A percentile compares a stretch with the other conserved stretches of the same genome.
Evolutionary conservation across 225 moss, liverwort and hornwort species (phyloP).

Genomic region (Rhytidiadelphus loreus): DNA sequence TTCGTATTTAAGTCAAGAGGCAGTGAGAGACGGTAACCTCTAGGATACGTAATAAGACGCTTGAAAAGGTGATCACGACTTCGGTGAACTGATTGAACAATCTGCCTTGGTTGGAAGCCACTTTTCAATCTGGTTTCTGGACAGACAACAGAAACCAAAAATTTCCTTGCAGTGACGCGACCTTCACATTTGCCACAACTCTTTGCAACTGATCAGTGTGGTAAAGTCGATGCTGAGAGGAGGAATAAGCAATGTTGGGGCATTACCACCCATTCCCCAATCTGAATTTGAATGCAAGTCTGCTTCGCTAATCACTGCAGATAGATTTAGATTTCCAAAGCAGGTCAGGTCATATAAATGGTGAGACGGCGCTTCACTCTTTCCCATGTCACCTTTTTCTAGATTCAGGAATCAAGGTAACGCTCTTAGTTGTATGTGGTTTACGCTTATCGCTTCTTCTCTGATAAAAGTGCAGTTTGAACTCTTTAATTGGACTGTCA

Average conservation of each 20-base stretch:
- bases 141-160: background rate
- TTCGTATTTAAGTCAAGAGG: background rate
- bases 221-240: background rate
- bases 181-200: background rate
- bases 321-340: background rate
- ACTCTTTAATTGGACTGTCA: background rate
- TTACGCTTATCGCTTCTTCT: background rate
- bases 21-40: background rate
- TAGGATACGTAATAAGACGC: background rate
- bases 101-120: background rate
- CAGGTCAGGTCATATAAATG: background rate
- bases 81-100: background rate
- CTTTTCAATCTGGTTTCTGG: background rate
- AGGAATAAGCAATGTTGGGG: background rate
- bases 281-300: background rate
- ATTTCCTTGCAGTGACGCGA: background rate
- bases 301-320: background rate
- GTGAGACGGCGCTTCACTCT: background rate
- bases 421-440: background rate
- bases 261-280: background rate
- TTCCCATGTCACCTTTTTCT: background rate
- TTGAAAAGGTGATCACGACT: background rate
- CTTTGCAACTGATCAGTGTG: background rate
- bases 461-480: background rate
- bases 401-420: background rate